Conservation (phyloP, 345 rosid genomes). For the Cardiospermum halicacabum region DNA sequence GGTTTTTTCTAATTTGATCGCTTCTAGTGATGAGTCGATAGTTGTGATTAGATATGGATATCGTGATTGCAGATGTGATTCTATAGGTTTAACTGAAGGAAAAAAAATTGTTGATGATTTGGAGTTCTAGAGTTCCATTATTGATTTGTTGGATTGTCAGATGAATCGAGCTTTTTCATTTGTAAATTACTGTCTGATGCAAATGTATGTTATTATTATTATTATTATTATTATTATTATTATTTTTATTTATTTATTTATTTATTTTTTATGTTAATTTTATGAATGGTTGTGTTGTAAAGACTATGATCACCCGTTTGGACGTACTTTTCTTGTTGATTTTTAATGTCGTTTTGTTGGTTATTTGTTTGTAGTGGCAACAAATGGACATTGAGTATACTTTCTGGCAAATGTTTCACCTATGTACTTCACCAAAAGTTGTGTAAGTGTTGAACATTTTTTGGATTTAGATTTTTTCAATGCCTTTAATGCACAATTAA, state of each 20-base stretch:
- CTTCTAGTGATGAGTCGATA: background rate
- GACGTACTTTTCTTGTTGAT: background rate
- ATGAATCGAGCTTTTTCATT: background rate
- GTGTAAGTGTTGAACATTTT: constrained; percentile 55
- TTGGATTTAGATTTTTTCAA: background rate
- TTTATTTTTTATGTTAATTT: no score
- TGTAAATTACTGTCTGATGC: background rate
- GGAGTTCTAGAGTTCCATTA: background rate
- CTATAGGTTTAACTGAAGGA: background rate
- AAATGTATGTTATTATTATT: background rate
- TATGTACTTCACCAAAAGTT: constrained; percentile 96
- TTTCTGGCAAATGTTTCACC: constrained; percentile 99
- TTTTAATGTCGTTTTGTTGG: constrained; percentile 9
- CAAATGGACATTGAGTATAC: constrained; percentile 99
- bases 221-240: no score
- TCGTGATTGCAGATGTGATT: background rate
- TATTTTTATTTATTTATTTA: no score
- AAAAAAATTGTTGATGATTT: background rate
- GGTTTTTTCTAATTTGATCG: background rate
- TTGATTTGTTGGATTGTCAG: background rate
- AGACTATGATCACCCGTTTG: background rate
- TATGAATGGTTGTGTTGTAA: background rate
- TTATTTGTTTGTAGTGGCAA: constrained; percentile 75
- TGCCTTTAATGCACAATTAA: background rate
- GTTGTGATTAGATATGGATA: background rate